Evolutionary conservation across 257 asterid genomes (phyloP), one percentile per base, ranked within the genome.

Genomic region (Solanum neorickii): DNA sequence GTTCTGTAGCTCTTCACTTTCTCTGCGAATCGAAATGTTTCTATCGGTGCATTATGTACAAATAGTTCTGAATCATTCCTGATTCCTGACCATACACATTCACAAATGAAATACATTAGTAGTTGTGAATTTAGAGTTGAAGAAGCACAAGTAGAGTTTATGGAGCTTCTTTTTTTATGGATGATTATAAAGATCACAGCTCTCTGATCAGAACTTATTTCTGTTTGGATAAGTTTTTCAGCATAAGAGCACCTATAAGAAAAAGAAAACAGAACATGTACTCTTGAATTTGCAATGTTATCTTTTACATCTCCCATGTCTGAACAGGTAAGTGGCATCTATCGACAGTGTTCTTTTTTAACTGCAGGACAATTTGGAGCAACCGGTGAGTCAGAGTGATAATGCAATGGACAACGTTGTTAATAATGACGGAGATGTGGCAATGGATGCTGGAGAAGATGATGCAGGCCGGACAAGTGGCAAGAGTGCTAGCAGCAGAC

Each of bases 391-490:
- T 21, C 85, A 83, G 86, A 89, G 86, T 85, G 33, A 49, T 39
- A 75, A 42, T 83, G 44, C 72, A 39, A 88, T 9, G 8, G 83
- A 75, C 83, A 80, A 83, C 11, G n/a, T 12, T 33, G 87, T 23
- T 15, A 74, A 52, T 76, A 91, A 46, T 75, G 95, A 78, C 27
- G 93, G 89, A 66, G 98, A 92, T 69, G 90, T 89, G 89, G 4
- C 91, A 77, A 96, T 96, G 98, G 96, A 77, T 82, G 70, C 88
- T 44, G 93, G 85, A 49, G 96, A 93, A 89, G 96, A 91, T 73
- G 94, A 85, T 72, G 91, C 87, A 12, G 87, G 46, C 6, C 65
- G 42, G 44, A 86, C 85, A 18, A 93, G 94, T 91, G 90, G 87
- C 85, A 94, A 94, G 89, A 88, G 87, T 15, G 90, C 86, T 47